Evolutionary conservation across 495 filamentous ascomycete species (phyloP), one percentile per base, ranked within the genome.

Genomic region (Emericellopsis terricola): DNA sequence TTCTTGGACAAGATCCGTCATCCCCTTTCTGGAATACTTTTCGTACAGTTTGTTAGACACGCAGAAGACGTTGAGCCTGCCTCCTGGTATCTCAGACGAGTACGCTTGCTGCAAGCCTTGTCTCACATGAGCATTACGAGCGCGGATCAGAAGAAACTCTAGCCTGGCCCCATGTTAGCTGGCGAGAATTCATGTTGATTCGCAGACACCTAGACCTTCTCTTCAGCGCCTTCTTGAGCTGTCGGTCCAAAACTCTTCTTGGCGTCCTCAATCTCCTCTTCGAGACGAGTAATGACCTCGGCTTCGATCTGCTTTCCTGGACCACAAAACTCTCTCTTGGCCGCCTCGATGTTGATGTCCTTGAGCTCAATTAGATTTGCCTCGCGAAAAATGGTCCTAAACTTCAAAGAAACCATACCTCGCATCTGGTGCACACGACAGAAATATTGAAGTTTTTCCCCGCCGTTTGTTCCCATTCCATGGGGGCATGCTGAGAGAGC

Each of bases 11-110:
- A 49, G 35, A 11, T 40, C 39, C 9, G 28, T 32, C 28, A 37
- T 33, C 4, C 46, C 46, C 41, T 41, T 40, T 29, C 29, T 23
- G 20, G 36, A 38, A 29, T 38, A 38, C 23, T 43, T 41, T 26
- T 47, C 40, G 28, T 49, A 51, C 3, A 36, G 36, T 14, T 27
- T 51, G 33, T 51, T 51, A 16, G 46, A 48, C 11, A 51, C 40
- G 33, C 48, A 51, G 36, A 51, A 51, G 15, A 51, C 46, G 19
- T 51, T 38, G 35, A 49, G 35, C 15, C 26, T 17, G 5, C 37
- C 31, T 13, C 31, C 28, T 27, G 41, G 32, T 19, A 49, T 19
- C 37, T 39, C 41, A 8, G 36, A 28, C 15, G 41, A 8, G 30
- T 43, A 43, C 13, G 37, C 37, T 2, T 33, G 29, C 37, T 40